Conservation (phyloP, 179 eudicot genomes). For the Silene vulgaris region DNA sequence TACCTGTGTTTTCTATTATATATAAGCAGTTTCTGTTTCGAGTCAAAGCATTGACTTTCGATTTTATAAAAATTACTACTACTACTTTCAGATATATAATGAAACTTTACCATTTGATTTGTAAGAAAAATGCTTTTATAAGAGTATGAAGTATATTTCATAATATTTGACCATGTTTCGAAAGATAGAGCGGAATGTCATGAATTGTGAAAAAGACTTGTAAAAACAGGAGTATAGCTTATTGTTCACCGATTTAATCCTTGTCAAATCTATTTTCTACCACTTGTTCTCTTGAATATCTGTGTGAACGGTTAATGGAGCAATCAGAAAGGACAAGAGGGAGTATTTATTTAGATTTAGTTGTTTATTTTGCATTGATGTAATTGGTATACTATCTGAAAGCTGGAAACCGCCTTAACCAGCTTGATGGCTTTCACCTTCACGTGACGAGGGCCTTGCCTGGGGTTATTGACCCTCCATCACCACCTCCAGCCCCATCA, state of each 20-base stretch:
- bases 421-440: conserved; percentile 86
- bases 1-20: not conserved
- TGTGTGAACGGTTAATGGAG: not conserved
- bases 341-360: not conserved
- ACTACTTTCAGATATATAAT: not conserved
- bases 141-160: not conserved
- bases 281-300: no score
- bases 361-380: not conserved
- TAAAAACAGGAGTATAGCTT: no score
- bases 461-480: conserved; percentile 20
- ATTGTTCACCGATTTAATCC: no score
- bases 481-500: conserved; percentile 33
- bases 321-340: not conserved
- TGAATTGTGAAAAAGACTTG: no score
- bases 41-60: not conserved
- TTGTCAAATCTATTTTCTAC: no score
- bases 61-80: not conserved
- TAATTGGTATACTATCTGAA: conserved; percentile 18
- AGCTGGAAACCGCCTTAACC: conserved; percentile 14
- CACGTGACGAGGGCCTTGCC: conserved; percentile 56
- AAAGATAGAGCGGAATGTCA: no score
- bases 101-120: not conserved
- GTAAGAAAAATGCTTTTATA: no score
- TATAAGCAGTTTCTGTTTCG: not conserved
- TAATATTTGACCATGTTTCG: no score